Percentiles rank a stretch among this genome's conserved stretches.
These are phyloP conservation scores for Huntiella abstrusa DNA, from an alignment of 2,329 filamentous ascomycete species.

Conservation along the genomic window DNA sequence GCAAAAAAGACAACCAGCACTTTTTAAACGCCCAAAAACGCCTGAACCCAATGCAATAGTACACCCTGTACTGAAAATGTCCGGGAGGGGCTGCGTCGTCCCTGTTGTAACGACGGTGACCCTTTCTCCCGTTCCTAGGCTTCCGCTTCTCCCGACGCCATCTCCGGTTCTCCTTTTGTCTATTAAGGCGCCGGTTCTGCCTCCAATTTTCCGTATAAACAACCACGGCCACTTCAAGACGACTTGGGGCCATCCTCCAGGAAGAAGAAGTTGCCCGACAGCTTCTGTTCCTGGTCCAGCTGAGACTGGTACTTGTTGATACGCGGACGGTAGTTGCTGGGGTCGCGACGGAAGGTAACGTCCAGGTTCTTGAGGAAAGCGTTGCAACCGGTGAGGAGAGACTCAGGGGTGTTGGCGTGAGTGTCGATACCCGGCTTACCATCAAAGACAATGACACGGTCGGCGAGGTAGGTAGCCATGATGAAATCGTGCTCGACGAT, in stretches of 20 bases:
- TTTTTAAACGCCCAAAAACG: slow-evolving; percentile 34
- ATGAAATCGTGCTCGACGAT: slow-evolving; percentile 99
- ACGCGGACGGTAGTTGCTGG: slow-evolving; percentile 84
- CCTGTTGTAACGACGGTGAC: slow-evolving; percentile 21
- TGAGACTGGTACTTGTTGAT: slow-evolving; percentile 97
- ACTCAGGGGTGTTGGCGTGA: slow-evolving; percentile 78
- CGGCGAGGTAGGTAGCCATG: slow-evolving; percentile 63
- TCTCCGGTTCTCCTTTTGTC: no score
- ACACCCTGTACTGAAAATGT: slow-evolving; percentile 12
- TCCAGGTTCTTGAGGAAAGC: slow-evolving; percentile 89
- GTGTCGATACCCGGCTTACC: slow-evolving; percentile 77
- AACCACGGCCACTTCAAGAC: slow-evolving; percentile 27
- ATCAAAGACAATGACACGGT: slow-evolving; percentile 97
- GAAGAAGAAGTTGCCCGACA: slow-evolving; percentile 93
- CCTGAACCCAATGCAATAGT: slow-evolving; percentile 23
- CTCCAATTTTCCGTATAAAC: slow-evolving; percentile 12
- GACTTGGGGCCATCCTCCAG: slow-evolving; percentile 52
- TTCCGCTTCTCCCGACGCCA: no score
- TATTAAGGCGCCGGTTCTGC: neutral
- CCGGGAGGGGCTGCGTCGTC: slow-evolving; percentile 17
- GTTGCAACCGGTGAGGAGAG: slow-evolving; percentile 89
- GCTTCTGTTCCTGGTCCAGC: slow-evolving; percentile 94
- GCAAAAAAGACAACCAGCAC: slow-evolving; percentile 14
- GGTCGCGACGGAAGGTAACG: slow-evolving; percentile 96
- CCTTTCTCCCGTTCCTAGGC: neutral